phyloP scores from a whole-genome alignment of 495 filamentous ascomycete genomes.

The Amniculicola lignicola region DNA sequence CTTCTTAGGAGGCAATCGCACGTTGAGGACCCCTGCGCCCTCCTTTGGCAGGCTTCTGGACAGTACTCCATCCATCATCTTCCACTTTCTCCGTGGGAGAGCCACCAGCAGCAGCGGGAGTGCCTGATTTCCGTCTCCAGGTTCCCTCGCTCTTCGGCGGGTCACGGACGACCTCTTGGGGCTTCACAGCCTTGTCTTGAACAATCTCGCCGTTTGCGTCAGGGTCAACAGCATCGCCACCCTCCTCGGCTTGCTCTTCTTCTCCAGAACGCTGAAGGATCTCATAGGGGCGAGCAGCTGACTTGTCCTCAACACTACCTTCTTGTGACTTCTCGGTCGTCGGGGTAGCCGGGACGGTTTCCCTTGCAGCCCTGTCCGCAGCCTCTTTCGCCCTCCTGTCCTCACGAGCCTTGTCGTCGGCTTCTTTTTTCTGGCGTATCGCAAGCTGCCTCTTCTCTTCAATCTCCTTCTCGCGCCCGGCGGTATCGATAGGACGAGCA shows the following conservation, averaged over 20 bases:
- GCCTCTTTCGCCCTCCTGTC: slow-evolving; percentile 62
- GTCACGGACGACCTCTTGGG: slow-evolving; percentile 38
- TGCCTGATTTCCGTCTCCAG: slow-evolving; percentile 31
- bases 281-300: slow-evolving; percentile 34
- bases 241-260: slow-evolving; percentile 34
- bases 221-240: slow-evolving; percentile 32
- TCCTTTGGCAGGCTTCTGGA: slow-evolving; percentile 18
- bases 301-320: slow-evolving; percentile 36
- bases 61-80: slow-evolving; percentile 36
- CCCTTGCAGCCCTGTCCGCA: slow-evolving; percentile 42
- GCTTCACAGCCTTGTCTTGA: slow-evolving; percentile 44
- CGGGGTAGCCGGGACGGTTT: slow-evolving; percentile 29
- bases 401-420: slow-evolving; percentile 78
- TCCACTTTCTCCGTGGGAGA: slow-evolving; percentile 24
- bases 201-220: slow-evolving; percentile 41
- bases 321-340: slow-evolving; percentile 36
- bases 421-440: slow-evolving; percentile 77
- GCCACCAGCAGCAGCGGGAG: slow-evolving; percentile 23
- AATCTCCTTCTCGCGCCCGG: slow-evolving; percentile 78
- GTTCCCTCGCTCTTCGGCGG: slow-evolving; percentile 22
- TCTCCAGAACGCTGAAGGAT: slow-evolving; percentile 38
- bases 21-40: slow-evolving; percentile 20
- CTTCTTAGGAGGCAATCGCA: slow-evolving; percentile 32
- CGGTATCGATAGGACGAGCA: slow-evolving; percentile 84
- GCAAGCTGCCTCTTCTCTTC: slow-evolving; percentile 78